phyloP scores from a whole-genome alignment of 176 grass and related monocot species.

The Aegilops sharonensis region DNA sequence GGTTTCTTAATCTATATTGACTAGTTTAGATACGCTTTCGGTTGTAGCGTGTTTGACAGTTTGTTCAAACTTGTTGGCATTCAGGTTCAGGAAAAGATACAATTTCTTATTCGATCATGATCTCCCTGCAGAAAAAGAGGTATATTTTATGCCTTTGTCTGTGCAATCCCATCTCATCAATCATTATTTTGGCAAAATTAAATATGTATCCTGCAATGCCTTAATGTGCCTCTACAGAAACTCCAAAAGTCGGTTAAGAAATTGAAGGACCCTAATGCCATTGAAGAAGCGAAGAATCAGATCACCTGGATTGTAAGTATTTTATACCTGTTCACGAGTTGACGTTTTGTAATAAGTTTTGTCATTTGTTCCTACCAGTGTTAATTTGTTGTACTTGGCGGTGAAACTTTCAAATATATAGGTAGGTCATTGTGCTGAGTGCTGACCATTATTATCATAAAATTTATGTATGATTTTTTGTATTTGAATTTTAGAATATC shows the following conservation, averaged over 20 bases:
- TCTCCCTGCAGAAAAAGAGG: slow-evolving; percentile 79
- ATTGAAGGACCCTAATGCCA: slow-evolving; percentile 65
- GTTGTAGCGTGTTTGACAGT: not conserved
- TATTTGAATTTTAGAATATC: not conserved
- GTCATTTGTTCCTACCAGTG: not conserved
- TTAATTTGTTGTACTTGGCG: slow-evolving; percentile 5
- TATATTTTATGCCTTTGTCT: slow-evolving; percentile 24
- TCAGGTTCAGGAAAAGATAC: slow-evolving; percentile 91
- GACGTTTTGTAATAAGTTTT: not conserved
- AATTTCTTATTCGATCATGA: slow-evolving; percentile 80
- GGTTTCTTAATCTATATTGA: not conserved
- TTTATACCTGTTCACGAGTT: slow-evolving; percentile 11
- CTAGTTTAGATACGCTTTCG: not conserved
- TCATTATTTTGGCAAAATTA: not conserved
- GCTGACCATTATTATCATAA: not conserved
- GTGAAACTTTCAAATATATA: not conserved
- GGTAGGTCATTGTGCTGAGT: not conserved
- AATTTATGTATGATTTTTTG: not conserved
- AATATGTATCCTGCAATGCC: not conserved
- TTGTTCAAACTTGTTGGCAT: slow-evolving; percentile 15
- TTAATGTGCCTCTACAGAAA: slow-evolving; percentile 46
- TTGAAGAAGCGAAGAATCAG: slow-evolving; percentile 70
- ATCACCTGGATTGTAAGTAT: slow-evolving; percentile 90
- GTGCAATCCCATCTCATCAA: not conserved
- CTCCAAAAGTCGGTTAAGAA: slow-evolving; percentile 84